Evolutionary conservation across 1,139 yeast genomes (phyloP).

Genomic region (Diutina pseudorugosa): DNA sequence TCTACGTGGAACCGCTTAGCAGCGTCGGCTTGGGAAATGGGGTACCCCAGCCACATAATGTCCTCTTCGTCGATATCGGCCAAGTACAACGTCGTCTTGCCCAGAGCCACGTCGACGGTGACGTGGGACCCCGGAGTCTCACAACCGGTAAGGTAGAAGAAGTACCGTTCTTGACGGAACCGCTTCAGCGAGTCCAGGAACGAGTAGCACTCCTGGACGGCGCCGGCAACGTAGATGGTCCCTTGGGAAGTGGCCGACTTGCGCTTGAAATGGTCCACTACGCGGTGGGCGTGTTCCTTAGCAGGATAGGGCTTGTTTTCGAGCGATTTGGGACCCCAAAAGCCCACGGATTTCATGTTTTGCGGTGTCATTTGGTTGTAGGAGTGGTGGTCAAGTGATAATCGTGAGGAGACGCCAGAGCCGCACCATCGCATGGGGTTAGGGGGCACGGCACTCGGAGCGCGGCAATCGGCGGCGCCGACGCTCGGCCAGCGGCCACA

Average conservation of each 20-base stretch:
- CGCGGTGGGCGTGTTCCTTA: slow-evolving; percentile 49
- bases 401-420: background rate
- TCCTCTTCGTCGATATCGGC: slow-evolving; percentile 82
- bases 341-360: slow-evolving; percentile 1
- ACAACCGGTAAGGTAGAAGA: slow-evolving; percentile 79
- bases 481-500: too few species aligned
- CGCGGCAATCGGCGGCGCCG: background rate
- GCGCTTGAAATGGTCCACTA: slow-evolving; percentile 28
- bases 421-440: background rate
- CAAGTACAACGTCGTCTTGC: slow-evolving; percentile 56
- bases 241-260: slow-evolving; percentile 12
- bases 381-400: background rate
- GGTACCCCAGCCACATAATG: slow-evolving; percentile 94
- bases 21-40: slow-evolving; percentile 61
- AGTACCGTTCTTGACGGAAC: slow-evolving; percentile 82
- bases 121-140: slow-evolving; percentile 69
- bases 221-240: slow-evolving; percentile 56
- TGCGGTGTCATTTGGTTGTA: background rate
- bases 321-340: slow-evolving; percentile 1
- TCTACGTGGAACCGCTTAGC: slow-evolving; percentile 61
- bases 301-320: slow-evolving; percentile 43
- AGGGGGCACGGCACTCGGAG: background rate
- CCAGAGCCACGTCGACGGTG: slow-evolving; percentile 40
- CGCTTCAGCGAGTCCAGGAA: slow-evolving; percentile 74
- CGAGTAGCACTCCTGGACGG: slow-evolving; percentile 46